Evolutionary conservation across 306 rosid genomes (phyloP).

Genomic region (Betula pendula): DNA sequence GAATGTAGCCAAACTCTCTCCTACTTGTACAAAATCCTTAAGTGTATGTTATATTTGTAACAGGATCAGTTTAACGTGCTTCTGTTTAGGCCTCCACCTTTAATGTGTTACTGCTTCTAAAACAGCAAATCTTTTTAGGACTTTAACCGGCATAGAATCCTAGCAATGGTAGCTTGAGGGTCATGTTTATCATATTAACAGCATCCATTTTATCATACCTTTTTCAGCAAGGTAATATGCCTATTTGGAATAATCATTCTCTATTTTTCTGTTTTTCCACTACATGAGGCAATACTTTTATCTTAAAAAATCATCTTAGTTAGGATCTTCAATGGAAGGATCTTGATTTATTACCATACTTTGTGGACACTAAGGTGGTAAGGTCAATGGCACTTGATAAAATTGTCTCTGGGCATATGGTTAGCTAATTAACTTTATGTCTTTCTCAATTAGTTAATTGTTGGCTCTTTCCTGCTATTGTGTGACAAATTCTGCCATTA

Average conservation of each 20-base stretch:
- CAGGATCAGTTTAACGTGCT: background rate
- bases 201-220: background rate
- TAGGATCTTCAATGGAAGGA: background rate
- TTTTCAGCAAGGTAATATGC: background rate
- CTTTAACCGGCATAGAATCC: too few relatives aligned
- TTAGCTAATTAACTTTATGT: background rate
- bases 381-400: too few relatives aligned
- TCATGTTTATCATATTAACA: too few relatives aligned
- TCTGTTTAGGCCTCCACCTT: background rate
- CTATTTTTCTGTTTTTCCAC: conserved; percentile 12
- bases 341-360: too few relatives aligned
- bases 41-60: background rate
- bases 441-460: background rate
- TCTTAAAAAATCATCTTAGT: background rate
- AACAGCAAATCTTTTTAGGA: too few relatives aligned
- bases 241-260: background rate
- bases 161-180: too few relatives aligned
- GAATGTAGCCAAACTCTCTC: background rate
- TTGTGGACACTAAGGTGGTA: too few relatives aligned
- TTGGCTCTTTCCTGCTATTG: background rate
- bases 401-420: background rate
- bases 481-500: background rate
- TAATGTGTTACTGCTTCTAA: background rate
- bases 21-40: background rate
- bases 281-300: background rate